Evolutionary conservation across 441 rosid species (phyloP).

Genomic region (Erodium texanum): DNA sequence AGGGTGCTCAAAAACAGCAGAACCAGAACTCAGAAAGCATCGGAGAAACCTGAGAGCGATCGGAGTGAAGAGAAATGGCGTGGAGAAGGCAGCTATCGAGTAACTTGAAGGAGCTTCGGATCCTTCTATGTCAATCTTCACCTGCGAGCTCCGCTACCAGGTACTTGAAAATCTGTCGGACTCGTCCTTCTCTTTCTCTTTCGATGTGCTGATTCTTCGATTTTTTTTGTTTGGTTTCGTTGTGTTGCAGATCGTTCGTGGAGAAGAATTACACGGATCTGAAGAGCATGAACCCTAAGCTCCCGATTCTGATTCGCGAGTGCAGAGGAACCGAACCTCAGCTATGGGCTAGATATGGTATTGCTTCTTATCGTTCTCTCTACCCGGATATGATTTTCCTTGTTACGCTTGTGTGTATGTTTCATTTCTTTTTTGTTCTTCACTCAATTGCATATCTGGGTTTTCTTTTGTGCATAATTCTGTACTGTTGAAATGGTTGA

Average conservation of each 20-base stretch:
- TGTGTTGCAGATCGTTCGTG: conserved; percentile 45
- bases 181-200: not conserved
- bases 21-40: not conserved
- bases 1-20: too few species aligned
- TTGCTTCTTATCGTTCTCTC: not conserved
- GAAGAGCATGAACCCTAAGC: conserved; percentile 75
- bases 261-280: conserved; percentile 79
- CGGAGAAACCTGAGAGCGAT: not conserved
- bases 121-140: conserved; percentile 72
- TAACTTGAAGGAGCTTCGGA: conserved; percentile 69
- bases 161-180: conserved; percentile 23
- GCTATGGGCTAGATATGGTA: conserved; percentile 94
- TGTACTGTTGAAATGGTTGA: too few species aligned
- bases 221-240: not conserved
- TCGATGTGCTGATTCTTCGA: not conserved
- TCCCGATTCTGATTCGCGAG: conserved; percentile 80
- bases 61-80: conserved; percentile 42
- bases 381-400: not conserved
- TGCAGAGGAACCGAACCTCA: conserved; percentile 68
- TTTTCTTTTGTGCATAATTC: too few species aligned
- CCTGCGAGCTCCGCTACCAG: conserved; percentile 66
- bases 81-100: conserved; percentile 64
- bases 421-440: not conserved
- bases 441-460: too few species aligned
- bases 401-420: not conserved